These are phyloP conservation scores for Tuber calosporum DNA, from an alignment of 495 filamentous ascomycete genomes.

Conservation along the genomic window DNA sequence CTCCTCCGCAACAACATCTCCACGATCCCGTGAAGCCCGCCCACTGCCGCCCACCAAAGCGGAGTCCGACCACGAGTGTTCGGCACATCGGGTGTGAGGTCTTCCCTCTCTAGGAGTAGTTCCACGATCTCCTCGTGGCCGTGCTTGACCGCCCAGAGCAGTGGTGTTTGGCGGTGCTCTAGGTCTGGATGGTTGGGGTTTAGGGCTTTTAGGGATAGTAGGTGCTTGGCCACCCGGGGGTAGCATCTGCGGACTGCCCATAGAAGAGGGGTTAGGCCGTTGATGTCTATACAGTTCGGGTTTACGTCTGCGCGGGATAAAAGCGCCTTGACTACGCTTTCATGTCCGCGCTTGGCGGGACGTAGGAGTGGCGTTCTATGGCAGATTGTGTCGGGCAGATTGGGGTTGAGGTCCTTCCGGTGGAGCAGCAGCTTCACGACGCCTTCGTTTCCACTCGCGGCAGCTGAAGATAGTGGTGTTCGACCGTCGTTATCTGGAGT, in stretches of 20 bases:
- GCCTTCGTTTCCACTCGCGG: slow-evolving; percentile 49
- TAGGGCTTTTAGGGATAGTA: not conserved
- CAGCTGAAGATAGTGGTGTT: slow-evolving; percentile 52
- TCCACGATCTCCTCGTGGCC: slow-evolving; percentile 4
- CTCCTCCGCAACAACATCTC: not conserved
- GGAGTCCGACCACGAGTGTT: not conserved
- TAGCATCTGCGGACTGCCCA: not conserved
- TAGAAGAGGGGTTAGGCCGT: not conserved
- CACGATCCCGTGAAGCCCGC: not conserved
- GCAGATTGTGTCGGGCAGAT: not conserved
- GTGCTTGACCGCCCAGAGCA: not conserved
- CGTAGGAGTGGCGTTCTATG: slow-evolving; percentile 8
- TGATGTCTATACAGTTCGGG: not conserved
- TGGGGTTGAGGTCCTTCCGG: slow-evolving; percentile 10
- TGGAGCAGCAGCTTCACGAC: slow-evolving; percentile 48
- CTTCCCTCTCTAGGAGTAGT: slow-evolving; percentile 4
- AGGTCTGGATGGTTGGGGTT: not conserved
- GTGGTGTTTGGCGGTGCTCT: not conserved
- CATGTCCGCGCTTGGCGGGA: slow-evolving; percentile 9
- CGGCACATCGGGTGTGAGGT: not conserved
- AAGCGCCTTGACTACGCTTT: slow-evolving; percentile 11
- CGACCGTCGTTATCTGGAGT: slow-evolving; percentile 44
- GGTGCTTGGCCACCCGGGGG: not conserved
- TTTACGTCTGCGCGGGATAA: not conserved
- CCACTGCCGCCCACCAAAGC: not conserved